Conservation (phyloP, 2,329 filamentous ascomycete species). For the Colletotrichum kahawae region DNA sequence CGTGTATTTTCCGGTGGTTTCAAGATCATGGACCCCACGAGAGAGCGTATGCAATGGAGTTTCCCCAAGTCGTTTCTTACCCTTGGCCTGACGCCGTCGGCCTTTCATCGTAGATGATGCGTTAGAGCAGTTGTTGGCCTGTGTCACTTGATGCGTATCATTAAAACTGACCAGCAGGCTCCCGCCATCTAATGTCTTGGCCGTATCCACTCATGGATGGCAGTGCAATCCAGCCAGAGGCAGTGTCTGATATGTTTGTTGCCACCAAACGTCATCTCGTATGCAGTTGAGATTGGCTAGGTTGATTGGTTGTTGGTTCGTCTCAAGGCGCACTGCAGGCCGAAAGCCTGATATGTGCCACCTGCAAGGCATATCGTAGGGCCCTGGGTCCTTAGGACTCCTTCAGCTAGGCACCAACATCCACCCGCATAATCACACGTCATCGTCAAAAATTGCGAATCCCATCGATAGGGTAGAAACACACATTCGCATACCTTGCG, state of each 20-base stretch:
- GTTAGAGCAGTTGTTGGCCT: not conserved
- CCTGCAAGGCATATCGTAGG: not conserved
- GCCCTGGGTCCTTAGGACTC: not conserved
- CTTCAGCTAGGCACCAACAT: not conserved
- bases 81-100: too few species aligned
- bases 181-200: not conserved
- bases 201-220: not conserved
- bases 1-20: rapidly evolving
- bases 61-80: not conserved
- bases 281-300: not conserved
- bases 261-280: not conserved
- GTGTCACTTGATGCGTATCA: not conserved
- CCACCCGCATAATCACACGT: too few species aligned
- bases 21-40: rapidly evolving
- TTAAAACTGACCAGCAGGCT: too few species aligned
- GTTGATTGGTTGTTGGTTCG: not conserved
- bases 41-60: too few species aligned
- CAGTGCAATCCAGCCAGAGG: not conserved
- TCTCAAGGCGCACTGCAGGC: not conserved
- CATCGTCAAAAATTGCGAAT: not conserved
- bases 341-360: not conserved
- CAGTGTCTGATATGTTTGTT: not conserved
- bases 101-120: not conserved
- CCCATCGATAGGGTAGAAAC: not conserved
- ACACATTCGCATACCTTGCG: too few species aligned